These are phyloP conservation scores for Penicillium macrosclerotiorum DNA, from an alignment of 495 filamentous ascomycete genomes.

Conservation along the genomic window DNA sequence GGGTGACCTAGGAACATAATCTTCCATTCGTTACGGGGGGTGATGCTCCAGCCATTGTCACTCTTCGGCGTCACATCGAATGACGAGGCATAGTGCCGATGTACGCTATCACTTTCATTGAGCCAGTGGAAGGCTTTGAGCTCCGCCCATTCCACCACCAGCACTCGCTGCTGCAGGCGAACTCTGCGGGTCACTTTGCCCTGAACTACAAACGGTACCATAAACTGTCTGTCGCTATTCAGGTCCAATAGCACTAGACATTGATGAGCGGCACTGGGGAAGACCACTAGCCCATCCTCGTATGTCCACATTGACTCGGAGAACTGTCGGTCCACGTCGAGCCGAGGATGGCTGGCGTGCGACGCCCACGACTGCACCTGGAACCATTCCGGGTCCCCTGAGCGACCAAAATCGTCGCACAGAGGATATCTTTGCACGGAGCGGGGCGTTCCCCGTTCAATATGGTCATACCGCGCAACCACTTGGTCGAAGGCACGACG, in stretches of 20 bases:
- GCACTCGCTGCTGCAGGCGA: slow-evolving; percentile 52
- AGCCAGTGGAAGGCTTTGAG: slow-evolving; percentile 54
- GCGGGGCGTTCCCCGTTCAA: slow-evolving; percentile 48
- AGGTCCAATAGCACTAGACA: slow-evolving; percentile 56
- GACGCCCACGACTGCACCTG: slow-evolving; percentile 57
- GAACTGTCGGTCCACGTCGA: slow-evolving; percentile 47
- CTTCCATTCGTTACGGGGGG: slow-evolving; percentile 66
- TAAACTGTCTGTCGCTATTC: slow-evolving; percentile 37
- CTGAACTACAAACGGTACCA: slow-evolving; percentile 54
- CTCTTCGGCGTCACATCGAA: slow-evolving; percentile 46
- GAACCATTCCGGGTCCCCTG: slow-evolving; percentile 40
- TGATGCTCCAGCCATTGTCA: slow-evolving; percentile 39
- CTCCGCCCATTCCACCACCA: slow-evolving; percentile 69
- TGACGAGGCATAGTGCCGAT: slow-evolving; percentile 64
- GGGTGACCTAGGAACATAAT: slow-evolving; percentile 63
- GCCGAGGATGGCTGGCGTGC: slow-evolving; percentile 43
- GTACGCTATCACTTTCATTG: slow-evolving; percentile 55
- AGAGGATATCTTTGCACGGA: slow-evolving; percentile 46
- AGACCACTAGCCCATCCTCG: slow-evolving; percentile 59
- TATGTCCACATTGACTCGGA: slow-evolving; percentile 59
- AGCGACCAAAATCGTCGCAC: slow-evolving; percentile 34
- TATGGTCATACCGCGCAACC: slow-evolving; percentile 54
- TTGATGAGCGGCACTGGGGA: slow-evolving; percentile 41
- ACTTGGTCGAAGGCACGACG: slow-evolving; percentile 50
- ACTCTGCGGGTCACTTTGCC: slow-evolving; percentile 58